Percentiles rank a stretch among this genome's conserved stretches.
These are phyloP conservation scores for Mortierella sp. DNA, from an alignment of 371 early-diverging fungal species.

Conservation along the genomic window DNA sequence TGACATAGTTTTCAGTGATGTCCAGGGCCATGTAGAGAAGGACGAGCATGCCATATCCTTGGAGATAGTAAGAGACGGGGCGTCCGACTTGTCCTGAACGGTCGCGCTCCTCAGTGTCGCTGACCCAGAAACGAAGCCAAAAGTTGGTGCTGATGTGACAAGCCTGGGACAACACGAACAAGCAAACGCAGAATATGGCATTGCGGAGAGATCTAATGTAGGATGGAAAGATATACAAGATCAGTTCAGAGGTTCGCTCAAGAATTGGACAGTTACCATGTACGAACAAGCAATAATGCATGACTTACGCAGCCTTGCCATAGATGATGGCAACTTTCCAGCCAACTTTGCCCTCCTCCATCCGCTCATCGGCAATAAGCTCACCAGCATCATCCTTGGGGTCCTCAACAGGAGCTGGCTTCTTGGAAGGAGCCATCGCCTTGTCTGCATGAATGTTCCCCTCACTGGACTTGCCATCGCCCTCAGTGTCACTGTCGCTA, in stretches of 20 bases:
- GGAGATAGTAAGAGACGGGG: constrained; percentile 53
- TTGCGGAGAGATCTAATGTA: constrained; percentile 60
- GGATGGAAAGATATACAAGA: constrained; percentile 58
- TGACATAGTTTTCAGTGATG: constrained; percentile 56
- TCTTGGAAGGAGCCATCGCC: constrained; percentile 58
- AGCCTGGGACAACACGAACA: constrained; percentile 61
- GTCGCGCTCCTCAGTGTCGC: constrained; percentile 17
- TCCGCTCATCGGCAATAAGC: constrained; percentile 57
- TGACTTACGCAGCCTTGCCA: constrained; percentile 61
- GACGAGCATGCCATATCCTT: constrained; percentile 57
- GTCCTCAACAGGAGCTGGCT: neutral
- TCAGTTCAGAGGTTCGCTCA: neutral
- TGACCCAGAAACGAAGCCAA: constrained; percentile 79
- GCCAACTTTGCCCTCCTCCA: constrained; percentile 75
- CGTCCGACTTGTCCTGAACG: constrained; percentile 6
- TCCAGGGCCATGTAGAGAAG: constrained; percentile 59
- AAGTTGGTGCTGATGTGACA: constrained; percentile 72
- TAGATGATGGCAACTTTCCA: constrained; percentile 77
- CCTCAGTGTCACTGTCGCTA: constrained; percentile 11
- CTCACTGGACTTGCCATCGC: constrained; percentile 9
- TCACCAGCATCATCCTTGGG: constrained; percentile 21
- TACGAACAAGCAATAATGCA: constrained; percentile 52
- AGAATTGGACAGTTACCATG: constrained; percentile 34
- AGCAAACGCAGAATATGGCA: constrained; percentile 6
- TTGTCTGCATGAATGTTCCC: constrained; percentile 41